phyloP scores from a whole-genome alignment of 495 filamentous ascomycete species.

The Apiosordaria backusii region DNA sequence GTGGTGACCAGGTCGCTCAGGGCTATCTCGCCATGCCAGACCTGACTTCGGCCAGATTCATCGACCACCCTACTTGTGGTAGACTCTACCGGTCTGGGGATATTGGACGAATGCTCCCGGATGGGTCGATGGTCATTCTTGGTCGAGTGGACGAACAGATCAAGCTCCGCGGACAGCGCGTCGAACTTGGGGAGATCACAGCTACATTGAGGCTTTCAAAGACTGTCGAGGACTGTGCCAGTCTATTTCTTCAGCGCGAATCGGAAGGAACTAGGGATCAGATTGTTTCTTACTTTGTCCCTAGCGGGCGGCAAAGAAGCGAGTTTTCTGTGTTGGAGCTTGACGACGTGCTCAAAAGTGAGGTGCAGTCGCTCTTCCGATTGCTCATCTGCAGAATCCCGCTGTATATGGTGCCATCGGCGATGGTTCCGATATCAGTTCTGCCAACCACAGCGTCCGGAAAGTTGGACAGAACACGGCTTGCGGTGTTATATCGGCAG shows the following conservation, averaged over 20 bases:
- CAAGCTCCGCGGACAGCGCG: conserved; percentile 75
- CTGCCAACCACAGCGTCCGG: conserved; percentile 62
- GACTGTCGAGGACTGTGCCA: conserved; percentile 50
- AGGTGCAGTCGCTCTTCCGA: conserved; percentile 40
- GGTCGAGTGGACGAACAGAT: conserved; percentile 76
- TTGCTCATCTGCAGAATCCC: conserved; percentile 47
- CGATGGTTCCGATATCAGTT: conserved; percentile 60
- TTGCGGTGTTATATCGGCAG: conserved; percentile 20
- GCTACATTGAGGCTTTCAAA: conserved; percentile 44
- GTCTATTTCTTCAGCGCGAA: conserved; percentile 42
- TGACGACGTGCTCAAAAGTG: conserved; percentile 10
- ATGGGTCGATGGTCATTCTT: conserved; percentile 67
- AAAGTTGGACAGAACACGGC: conserved; percentile 52
- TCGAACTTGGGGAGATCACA: conserved; percentile 77
- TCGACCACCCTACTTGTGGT: conserved; percentile 62
- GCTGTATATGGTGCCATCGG: conserved; percentile 64
- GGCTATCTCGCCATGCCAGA: conserved; percentile 63
- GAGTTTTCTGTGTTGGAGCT: conserved; percentile 30
- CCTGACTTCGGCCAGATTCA: conserved; percentile 56
- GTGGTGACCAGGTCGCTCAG: conserved; percentile 72
- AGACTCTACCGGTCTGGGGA: conserved; percentile 70
- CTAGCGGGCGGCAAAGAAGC: conserved; percentile 19
- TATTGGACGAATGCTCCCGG: conserved; percentile 64
- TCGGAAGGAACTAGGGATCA: conserved; percentile 32
- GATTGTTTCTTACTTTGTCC: conserved; percentile 59